Evolutionary conservation across 345 rosid genomes (phyloP), one percentile per base, ranked within the genome.

Genomic region (Moricandia moricandioides): DNA sequence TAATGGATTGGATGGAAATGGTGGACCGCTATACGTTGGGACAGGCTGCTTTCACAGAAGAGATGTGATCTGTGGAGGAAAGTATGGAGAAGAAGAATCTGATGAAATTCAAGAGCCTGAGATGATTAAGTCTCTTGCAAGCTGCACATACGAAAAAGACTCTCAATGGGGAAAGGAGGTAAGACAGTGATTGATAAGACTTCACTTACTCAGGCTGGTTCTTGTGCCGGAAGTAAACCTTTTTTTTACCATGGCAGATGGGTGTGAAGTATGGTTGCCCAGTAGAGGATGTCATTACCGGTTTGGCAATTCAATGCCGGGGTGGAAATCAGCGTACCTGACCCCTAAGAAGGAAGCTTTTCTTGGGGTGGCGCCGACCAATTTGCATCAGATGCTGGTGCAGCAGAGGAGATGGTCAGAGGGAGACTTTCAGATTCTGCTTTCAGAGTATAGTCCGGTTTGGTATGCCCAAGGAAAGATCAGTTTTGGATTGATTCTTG

Each of bases 201-300:
- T 55, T 70, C 4, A 58, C 61, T 74, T 33, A 16, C 2, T 16
- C 16, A 43, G 17, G 6, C 0, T 74, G 11, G 31, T 57, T 47
- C 67, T 57, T 57, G 21, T 11, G 37, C 8, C 12, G 6, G 3
- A 43, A 30, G 43, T 67, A 33, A 59, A 58, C 51, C 24, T 21
- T 7, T 66, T 66, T 62, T 69, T 77, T 47, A 51, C 60, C 13
- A n/a, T 77, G 80, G 72, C 87, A 91, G 97, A 76, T 85, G 79
- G 98, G 98, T 49, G 2, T 91, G 70, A 85, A 76, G 51, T 91
- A 91, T 3, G 96, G 96, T 3, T 84, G 83, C 62, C 82, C 86
- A 2, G 90, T 88, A n/a, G 98, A 93, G 67, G 97, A 93, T 81
- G 84, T 89, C 56, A 88, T 93, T 26, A 91, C 97, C 14, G 98